A percentile compares a stretch with the other conserved stretches of the same genome.
phyloP scores from a whole-genome alignment of 1,284 basidiomycete species.

The Pseudozyma sp. region DNA sequence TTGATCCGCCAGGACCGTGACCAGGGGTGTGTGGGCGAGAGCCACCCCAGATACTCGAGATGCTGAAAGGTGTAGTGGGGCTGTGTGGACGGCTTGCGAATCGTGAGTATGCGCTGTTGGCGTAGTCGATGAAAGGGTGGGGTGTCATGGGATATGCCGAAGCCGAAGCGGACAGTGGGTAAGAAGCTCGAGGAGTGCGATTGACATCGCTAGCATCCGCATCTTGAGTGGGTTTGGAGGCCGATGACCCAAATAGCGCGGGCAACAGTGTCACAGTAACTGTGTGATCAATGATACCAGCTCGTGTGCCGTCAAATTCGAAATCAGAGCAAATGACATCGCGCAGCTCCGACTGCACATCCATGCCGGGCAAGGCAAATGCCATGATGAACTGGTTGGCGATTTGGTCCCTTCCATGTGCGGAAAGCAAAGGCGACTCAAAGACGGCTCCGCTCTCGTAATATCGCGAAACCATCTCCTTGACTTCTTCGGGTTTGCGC shows the following conservation, averaged over 20 bases:
- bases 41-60: constrained; percentile 55
- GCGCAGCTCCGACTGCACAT: constrained; percentile 66
- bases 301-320: constrained; percentile 68
- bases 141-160: constrained; percentile 57
- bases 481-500: constrained; percentile 62
- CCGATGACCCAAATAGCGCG: constrained; percentile 53
- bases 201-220: constrained; percentile 34
- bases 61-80: constrained; percentile 58
- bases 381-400: constrained; percentile 68
- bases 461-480: constrained; percentile 63
- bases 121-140: constrained; percentile 64
- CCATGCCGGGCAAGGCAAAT: constrained; percentile 65
- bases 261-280: constrained; percentile 66
- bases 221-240: constrained; percentile 20
- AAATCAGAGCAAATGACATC: constrained; percentile 69
- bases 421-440: constrained; percentile 64
- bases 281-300: constrained; percentile 69
- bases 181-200: constrained; percentile 41
- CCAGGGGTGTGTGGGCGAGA: constrained; percentile 60
- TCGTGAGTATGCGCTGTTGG: constrained; percentile 46
- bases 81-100: constrained; percentile 49
- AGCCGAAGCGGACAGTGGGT: constrained; percentile 28
- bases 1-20: constrained; percentile 8
- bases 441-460: constrained; percentile 67
- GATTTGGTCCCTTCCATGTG: constrained; percentile 64